These are phyloP conservation scores for Takakia lepidozioides DNA, from an alignment of 225 moss, liverwort and hornwort genomes.

Conservation along the genomic window DNA sequence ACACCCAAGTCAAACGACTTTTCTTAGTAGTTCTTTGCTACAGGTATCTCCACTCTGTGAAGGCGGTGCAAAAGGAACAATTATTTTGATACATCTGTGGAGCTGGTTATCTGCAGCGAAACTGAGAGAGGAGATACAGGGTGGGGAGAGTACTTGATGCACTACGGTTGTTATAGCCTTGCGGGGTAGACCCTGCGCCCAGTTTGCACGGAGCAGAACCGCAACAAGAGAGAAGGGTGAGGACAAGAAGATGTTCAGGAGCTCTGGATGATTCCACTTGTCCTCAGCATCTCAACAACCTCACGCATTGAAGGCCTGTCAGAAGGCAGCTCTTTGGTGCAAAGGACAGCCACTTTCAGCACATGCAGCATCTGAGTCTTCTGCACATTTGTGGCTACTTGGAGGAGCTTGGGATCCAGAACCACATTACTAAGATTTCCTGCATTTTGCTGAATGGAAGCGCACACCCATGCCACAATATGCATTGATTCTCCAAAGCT, in stretches of 20 bases:
- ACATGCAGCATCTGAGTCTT: constrained; percentile 8
- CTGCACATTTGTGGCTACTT: background rate
- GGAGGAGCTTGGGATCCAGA: background rate
- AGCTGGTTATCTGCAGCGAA: too few relatives aligned
- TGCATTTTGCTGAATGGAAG: background rate
- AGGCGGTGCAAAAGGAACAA: too few relatives aligned
- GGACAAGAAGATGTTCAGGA: background rate
- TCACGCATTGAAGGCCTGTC: constrained; percentile 12
- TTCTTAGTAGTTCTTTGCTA: too few relatives aligned
- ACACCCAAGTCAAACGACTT: too few relatives aligned
- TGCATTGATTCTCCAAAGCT: constrained; percentile 1
- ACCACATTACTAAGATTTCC: background rate
- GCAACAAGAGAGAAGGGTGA: too few relatives aligned
- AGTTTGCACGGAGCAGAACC: too few relatives aligned
- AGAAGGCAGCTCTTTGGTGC: constrained; percentile 4
- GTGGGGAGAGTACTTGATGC: too few relatives aligned
- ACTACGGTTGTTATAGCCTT: too few relatives aligned
- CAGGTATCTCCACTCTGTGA: too few relatives aligned
- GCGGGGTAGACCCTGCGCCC: too few relatives aligned
- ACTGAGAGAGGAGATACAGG: too few relatives aligned
- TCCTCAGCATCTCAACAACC: constrained; percentile 6
- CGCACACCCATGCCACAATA: constrained; percentile 7
- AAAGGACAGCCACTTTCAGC: constrained; percentile 8
- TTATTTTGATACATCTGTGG: too few relatives aligned
- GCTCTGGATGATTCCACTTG: background rate